Evolutionary conservation across 2,329 filamentous ascomycete species (phyloP).

Genomic region (Alternaria triticina): DNA sequence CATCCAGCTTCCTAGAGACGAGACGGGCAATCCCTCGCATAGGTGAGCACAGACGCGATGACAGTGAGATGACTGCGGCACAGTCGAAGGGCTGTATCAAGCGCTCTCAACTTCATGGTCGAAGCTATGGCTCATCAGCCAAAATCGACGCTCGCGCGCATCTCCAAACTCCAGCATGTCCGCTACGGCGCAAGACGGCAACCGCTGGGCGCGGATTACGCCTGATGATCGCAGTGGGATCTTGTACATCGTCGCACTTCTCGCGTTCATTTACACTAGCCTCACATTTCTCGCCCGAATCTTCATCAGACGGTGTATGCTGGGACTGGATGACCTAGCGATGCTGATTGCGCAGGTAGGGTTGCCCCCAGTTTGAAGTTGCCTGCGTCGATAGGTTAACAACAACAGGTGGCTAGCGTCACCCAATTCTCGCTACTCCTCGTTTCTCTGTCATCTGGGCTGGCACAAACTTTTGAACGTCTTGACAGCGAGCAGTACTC

Average conservation of each 20-base stretch:
- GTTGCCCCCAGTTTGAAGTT: neutral
- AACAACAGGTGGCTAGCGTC: neutral
- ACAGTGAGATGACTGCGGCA: no score
- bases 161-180: neutral
- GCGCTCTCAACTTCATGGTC: neutral
- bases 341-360: conserved; percentile 32
- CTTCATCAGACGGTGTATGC: conserved; percentile 34
- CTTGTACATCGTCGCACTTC: conserved; percentile 33
- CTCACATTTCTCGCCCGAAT: conserved; percentile 32
- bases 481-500: conserved; percentile 23
- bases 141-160: neutral
- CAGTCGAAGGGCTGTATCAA: no score
- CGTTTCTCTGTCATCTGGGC: conserved; percentile 26
- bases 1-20: no score
- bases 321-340: conserved; percentile 34
- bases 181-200: neutral
- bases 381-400: neutral
- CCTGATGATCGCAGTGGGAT: conserved; percentile 31
- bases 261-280: conserved; percentile 31
- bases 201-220: conserved; percentile 32
- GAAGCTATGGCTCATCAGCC: neutral
- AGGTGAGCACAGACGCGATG: no score
- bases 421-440: conserved; percentile 30
- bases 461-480: conserved; percentile 26
- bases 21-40: no score